These are phyloP conservation scores for Aphanoascus verrucosus DNA, from an alignment of 2,329 filamentous ascomycete genomes.

Conservation along the genomic window DNA sequence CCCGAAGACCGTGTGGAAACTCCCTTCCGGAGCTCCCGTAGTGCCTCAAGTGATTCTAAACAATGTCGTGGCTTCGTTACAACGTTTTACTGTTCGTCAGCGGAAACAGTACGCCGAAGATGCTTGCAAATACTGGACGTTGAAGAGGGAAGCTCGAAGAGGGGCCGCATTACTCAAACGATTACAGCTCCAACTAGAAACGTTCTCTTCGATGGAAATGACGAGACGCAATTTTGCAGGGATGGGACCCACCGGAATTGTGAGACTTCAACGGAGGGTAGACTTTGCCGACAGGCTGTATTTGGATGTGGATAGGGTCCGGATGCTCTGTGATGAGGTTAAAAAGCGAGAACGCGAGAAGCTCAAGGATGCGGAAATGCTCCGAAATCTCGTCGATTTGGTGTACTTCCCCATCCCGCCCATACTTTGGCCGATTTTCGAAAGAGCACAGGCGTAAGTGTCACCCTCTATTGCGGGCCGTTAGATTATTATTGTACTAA, in stretches of 20 bases:
- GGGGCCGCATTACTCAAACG: constrained; percentile 88
- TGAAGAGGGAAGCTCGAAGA: constrained; percentile 85
- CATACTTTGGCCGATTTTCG: constrained; percentile 64
- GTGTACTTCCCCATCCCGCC: constrained; percentile 84
- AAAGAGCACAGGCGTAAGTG: constrained; percentile 70
- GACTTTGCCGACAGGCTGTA: constrained; percentile 63
- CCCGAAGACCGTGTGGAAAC: constrained; percentile 69
- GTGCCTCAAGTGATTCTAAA: constrained; percentile 83
- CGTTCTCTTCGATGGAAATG: constrained; percentile 94
- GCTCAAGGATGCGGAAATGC: constrained; percentile 61
- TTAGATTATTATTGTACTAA: neutral
- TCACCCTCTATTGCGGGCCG: neutral
- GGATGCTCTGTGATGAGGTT: constrained; percentile 56
- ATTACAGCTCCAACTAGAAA: constrained; percentile 87
- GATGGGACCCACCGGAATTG: constrained; percentile 76
- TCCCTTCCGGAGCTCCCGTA: constrained; percentile 88
- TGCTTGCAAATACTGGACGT: constrained; percentile 92
- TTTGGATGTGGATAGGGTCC: constrained; percentile 64
- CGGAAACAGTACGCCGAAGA: constrained; percentile 88
- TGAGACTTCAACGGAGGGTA: constrained; percentile 68
- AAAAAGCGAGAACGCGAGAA: constrained; percentile 69
- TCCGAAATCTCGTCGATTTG: constrained; percentile 70
- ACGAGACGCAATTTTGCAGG: constrained; percentile 90
- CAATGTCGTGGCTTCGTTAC: constrained; percentile 70
- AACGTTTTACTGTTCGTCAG: constrained; percentile 72